Evolutionary conservation across 2,329 filamentous ascomycete genomes (phyloP).

Genomic region (Talaromyces islandicus): DNA sequence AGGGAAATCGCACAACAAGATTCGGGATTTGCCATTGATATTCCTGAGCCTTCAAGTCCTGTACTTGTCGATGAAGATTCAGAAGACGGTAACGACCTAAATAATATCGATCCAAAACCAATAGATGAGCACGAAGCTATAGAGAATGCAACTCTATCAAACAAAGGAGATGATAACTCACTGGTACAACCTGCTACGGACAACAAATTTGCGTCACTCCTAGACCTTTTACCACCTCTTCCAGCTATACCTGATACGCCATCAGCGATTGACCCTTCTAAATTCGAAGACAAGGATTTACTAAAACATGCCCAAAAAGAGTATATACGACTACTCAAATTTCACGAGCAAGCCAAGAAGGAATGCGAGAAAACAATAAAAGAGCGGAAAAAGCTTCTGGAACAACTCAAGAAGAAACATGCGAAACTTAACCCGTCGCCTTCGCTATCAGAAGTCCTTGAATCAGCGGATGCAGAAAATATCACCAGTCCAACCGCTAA

Average conservation of each 20-base stretch:
- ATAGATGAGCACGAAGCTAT: neutral
- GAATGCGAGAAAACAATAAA: constrained; percentile 57
- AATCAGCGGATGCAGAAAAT: neutral
- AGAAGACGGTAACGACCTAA: neutral
- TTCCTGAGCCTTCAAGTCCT: constrained; percentile 3
- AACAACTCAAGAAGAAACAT: constrained; percentile 25
- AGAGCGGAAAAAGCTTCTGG: constrained; percentile 22
- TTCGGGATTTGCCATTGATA: neutral
- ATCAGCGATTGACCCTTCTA: constrained; percentile 50
- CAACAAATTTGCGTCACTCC: constrained; percentile 1
- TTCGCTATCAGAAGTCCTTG: neutral
- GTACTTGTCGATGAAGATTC: neutral
- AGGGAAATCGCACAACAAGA: neutral
- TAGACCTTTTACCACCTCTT: constrained; percentile 38
- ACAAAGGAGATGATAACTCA: neutral
- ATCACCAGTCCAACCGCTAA: neutral
- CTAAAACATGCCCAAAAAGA: constrained; percentile 66
- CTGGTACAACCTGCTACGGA: neutral
- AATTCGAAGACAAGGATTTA: constrained; percentile 58
- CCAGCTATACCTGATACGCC: constrained; percentile 51
- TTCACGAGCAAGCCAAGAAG: constrained; percentile 62
- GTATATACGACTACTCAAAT: constrained; percentile 55
- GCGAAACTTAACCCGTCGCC: constrained; percentile 15
- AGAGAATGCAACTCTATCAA: neutral
- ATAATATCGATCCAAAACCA: constrained; percentile 3